These are phyloP conservation scores for Silene uniflora DNA, from an alignment of 148 eudicot genomes.

Conservation along the genomic window DNA sequence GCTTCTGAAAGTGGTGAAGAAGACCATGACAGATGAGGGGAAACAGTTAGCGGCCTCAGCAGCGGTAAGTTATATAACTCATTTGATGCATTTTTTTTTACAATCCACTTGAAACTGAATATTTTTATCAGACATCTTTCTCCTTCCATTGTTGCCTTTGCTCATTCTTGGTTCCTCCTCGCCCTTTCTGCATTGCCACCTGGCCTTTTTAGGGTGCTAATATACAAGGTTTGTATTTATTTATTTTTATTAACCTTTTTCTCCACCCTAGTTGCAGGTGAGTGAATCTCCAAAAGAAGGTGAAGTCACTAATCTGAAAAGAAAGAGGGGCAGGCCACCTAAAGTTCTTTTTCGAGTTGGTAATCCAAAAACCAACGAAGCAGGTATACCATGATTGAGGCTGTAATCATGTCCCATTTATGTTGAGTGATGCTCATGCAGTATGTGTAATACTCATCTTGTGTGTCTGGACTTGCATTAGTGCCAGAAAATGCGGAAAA, in stretches of 20 bases:
- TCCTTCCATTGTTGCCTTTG: not conserved
- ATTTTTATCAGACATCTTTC: not conserved
- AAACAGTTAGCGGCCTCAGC: conserved; percentile 11
- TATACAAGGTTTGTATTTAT: not conserved
- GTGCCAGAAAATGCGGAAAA: conserved; percentile 8
- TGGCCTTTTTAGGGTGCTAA: not conserved
- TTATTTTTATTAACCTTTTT: not conserved
- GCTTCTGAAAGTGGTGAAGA: conserved; percentile 14
- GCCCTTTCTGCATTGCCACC: not conserved
- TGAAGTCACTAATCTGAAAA: conserved; percentile 32
- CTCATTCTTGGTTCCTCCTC: not conserved
- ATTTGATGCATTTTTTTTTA: not conserved
- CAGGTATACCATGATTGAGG: conserved; percentile 25
- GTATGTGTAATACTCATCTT: not conserved
- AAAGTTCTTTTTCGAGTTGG: conserved; percentile 27
- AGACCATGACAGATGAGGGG: conserved; percentile 20
- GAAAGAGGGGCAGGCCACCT: conserved; percentile 66
- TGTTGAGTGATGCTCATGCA: not conserved
- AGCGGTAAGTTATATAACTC: conserved; percentile 14
- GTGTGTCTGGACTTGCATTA: conserved; percentile 3
- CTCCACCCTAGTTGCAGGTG: conserved; percentile 23
- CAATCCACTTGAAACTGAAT: not conserved
- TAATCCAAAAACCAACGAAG: conserved; percentile 24
- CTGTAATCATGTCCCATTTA: not conserved
- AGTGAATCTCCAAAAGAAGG: conserved; percentile 31